Evolutionary conservation across 257 asterid genomes (phyloP), one percentile per base, ranked within the genome.

Genomic region (Cynanchum wilfordii): DNA sequence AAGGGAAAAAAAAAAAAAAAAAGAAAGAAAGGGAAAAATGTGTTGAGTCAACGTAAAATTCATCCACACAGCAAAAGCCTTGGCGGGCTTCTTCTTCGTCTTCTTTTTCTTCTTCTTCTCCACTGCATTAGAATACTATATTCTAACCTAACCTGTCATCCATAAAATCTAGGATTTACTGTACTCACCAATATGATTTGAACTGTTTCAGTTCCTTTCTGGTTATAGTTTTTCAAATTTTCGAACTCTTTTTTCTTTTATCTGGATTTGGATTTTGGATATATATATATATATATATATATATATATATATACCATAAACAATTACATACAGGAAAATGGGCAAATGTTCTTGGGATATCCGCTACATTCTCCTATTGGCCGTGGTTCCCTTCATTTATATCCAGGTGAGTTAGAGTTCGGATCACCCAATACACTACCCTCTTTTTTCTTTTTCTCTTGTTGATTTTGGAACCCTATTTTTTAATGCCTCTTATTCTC

Each of bases 371-470:
- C 90, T 92, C 79, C 84, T 92, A 79, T 2, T 87, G 49, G 85
- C 87, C 69, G 92, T 83, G 60, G 60, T 92, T 56, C 93, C 96
- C 20, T 92, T 92, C 89, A 80, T 92, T 78, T 92, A 88, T 89
- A 81, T 88, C 69, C 98, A 92, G 98, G 97, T 91, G 15, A 12
- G 30, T n/a, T n/a, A 5, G 10, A 54, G 27, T 12, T 27, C 44
- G 20, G 59, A 27, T 7, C 30, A 24, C 38, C 10, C 4, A 4
- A 13, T 54, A 16, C 38, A 17, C 7, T 49, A 25, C 8, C 16
- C 0, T 19, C 7, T 19, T 42, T n/a, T 1, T n/a, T 5, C 4
- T 5, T 50, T 54, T 47, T 44, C 36, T 49, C 5, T 12, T 59
- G 42, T 15, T 42, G 10, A 3, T 15, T 58, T 57, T 56, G 58